These are phyloP conservation scores for Pichia sp. DNA, from an alignment of 1,139 yeast genomes.

Conservation along the genomic window DNA sequence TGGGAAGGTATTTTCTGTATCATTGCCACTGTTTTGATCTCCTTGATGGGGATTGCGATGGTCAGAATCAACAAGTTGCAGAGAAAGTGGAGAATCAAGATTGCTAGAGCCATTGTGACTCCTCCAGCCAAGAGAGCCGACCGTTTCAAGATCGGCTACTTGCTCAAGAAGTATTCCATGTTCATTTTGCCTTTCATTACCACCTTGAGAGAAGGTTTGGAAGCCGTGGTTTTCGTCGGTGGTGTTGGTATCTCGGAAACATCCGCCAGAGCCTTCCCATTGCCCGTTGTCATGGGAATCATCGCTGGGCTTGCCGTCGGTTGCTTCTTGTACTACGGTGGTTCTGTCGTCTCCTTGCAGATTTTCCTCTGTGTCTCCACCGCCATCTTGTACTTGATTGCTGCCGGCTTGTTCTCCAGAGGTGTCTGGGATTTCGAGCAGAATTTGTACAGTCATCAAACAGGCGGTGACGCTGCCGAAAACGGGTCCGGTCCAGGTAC, in stretches of 20 bases:
- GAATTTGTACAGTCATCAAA: constrained; percentile 52
- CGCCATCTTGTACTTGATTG: constrained; percentile 73
- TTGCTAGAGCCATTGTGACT: constrained; percentile 56
- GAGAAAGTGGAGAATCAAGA: constrained; percentile 87
- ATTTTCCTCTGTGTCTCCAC: constrained; percentile 77
- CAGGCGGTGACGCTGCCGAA: constrained; percentile 91
- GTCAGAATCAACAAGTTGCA: constrained; percentile 85
- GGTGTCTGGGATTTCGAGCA: constrained; percentile 84
- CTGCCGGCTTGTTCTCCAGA: constrained; percentile 86
- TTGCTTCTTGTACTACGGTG: constrained; percentile 63
- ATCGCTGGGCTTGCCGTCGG: constrained; percentile 73
- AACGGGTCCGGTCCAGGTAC: constrained; percentile 91
- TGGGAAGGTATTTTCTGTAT: constrained; percentile 91
- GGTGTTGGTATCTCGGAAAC: constrained; percentile 51
- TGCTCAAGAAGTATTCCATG: constrained; percentile 61
- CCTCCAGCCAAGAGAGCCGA: constrained; percentile 35
- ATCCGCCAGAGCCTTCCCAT: constrained; percentile 67
- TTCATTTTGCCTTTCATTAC: constrained; percentile 76
- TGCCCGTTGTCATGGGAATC: constrained; percentile 76
- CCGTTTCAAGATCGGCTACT: constrained; percentile 41
- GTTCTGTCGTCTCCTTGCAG: constrained; percentile 69
- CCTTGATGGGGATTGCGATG: constrained; percentile 90
- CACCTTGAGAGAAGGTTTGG: constrained; percentile 80
- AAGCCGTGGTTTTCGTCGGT: constrained; percentile 83
- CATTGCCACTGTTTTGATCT: constrained; percentile 77